Evolutionary conservation across 2,329 filamentous ascomycete species (phyloP), one percentile per base, ranked within the genome.

Genomic region (Trichoderma sp.): DNA sequence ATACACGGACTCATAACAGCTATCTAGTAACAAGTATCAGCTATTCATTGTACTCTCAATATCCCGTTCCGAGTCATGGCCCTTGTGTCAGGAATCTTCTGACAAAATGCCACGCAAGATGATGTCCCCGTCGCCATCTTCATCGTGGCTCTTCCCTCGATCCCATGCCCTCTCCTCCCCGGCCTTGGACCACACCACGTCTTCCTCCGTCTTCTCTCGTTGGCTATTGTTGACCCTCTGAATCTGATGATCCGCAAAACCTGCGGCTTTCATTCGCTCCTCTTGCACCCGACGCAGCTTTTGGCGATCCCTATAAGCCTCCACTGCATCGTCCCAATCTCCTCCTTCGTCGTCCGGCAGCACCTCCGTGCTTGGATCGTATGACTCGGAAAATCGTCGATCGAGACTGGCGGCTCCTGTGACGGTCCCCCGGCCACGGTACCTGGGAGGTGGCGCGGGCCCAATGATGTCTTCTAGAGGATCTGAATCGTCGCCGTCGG

Each of bases 291-390:
- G 83, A 71, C 87, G 88, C 86, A 90, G 93, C 69, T 88, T 88
- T 69, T 91, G 86, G n/a, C 92, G 87, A 74, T 96, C 92, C 45
- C 90, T 85, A 64, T 92, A 82, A 5, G 89, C 88, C 76, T 96
- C 92, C 1, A 95, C 80, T 0, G 90, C 88, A 70, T 91, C 86
- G 51, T 91, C 90, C 93, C 92, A 97, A 66, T 91, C 87, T 9
- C 79, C 77, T 67, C 83, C 82, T 45, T 82, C 78, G 3, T 54
- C 30, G 3, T 54, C 65, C 5, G 47, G 60, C 15, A 56, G 19
- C 7, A 89, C 76, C 70, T 91, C 86, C n/a, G 79, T 74, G 7
- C 76, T 82, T 0, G 84, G 83, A 66, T 87, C 81, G 70, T 89
- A 90, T 57, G 81, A 83, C 1, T 86, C 80, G 1, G 90, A 88